Base-by-base conservation (phyloP, 2,329 filamentous ascomycete genomes). In the Fusarium praegraminearum region DNA sequence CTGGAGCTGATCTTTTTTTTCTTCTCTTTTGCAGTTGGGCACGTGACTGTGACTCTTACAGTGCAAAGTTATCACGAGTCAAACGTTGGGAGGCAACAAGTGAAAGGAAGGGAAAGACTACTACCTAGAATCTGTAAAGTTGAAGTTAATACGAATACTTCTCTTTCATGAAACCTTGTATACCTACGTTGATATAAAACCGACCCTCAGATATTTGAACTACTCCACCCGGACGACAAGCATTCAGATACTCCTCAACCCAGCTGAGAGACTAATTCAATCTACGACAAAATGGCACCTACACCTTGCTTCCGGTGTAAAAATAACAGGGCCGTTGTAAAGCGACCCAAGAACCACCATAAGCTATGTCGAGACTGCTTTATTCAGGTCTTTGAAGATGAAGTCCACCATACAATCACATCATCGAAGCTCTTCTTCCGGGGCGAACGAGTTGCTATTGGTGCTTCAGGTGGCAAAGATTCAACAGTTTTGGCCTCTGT, bases 391-490 rank as follows among this genome's bases (percentile, higher is more conserved):
- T 99, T 99, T 77, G 96, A 99, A 80, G 89, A 92, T 67, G 96
- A 99, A 83, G 90, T 97, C 49, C 94, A 98, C 78, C 91, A 97
- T 76, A 98, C 96, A 7, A 97, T 99, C 75, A 90, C 86, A 28
- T 89, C 91, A 3, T 93, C 92, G 20, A 83, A 86, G n/a, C 87
- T 99, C 18, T 99, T 99, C 80, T 84, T 85, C 45, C 89, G 86
- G 3, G 95, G 95, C 62, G 96, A 99, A 78, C 89, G 87, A 65
- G 88, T 99, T 40, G 97, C 96, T 10, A 98, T 99, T 75, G 97
- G 96, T 44, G 96, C 97, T 50, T 98, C 94, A 2, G 96, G 96
- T 57, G 96, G 96, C 73, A 99, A 99, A 81, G 96, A 99, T 80
- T 98, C 94, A 54, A 99, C 96, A 0, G 96, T 99, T 0, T 86